Percentiles rank a stretch among this genome's conserved stretches.
Evolutionary conservation across 768 basidiomycete genomes (phyloP).

Genomic region (Kondoa malvinella): DNA sequence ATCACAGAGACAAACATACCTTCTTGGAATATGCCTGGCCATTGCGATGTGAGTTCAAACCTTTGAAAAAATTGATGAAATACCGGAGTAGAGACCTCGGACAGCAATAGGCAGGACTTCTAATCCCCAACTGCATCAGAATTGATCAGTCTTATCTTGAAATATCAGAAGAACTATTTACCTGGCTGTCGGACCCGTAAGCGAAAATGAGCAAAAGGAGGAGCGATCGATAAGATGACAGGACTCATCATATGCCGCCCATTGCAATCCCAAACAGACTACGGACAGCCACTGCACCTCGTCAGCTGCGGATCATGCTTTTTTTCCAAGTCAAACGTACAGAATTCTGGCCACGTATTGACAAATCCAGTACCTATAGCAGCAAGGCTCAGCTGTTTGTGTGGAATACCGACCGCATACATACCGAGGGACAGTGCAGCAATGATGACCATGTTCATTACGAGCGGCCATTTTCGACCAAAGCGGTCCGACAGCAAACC

Average conservation of each 20-base stretch:
- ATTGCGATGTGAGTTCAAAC: too few species aligned
- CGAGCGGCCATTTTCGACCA: conserved; percentile 84
- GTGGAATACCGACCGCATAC: too few species aligned
- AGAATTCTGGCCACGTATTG: conserved; percentile 58
- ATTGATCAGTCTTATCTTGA: conserved; percentile 31
- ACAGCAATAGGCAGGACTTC: conserved; percentile 47
- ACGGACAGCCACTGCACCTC: conserved; percentile 59
- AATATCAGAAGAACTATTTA: too few species aligned
- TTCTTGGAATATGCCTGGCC: too few species aligned
- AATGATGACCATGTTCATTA: conserved; percentile 55
- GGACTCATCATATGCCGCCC: conserved; percentile 66
- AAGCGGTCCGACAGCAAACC: conserved; percentile 72
- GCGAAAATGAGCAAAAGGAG: neutral
- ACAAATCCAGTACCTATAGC: conserved; percentile 50
- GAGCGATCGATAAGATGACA: too few species aligned
- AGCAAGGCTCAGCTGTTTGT: too few species aligned
- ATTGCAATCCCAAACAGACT: conserved; percentile 50
- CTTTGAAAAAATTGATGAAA: too few species aligned
- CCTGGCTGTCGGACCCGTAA: too few species aligned
- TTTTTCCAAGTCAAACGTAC: too few species aligned
- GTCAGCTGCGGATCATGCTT: too few species aligned
- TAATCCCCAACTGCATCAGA: conserved; percentile 61
- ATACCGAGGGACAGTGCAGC: conserved; percentile 37
- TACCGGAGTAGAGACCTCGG: conserved; percentile 63
- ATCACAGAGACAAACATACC: too few species aligned